Percentiles rank a stretch among this genome's conserved stretches.
phyloP scores from a whole-genome alignment of 768 basidiomycete genomes.

The Termitomyces sp. region DNA sequence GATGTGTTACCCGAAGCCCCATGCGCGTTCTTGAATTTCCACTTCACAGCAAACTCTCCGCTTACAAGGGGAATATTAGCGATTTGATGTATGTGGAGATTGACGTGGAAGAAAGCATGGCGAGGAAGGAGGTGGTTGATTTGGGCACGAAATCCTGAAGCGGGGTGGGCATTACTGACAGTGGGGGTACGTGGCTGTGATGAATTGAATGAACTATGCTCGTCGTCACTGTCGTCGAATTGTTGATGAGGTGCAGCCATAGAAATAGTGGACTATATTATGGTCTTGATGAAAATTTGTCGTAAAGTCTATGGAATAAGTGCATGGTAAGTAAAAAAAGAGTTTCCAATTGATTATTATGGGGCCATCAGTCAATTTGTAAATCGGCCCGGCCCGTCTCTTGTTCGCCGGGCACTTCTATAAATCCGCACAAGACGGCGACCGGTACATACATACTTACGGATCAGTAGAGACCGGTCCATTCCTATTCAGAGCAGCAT shows the following conservation, averaged over 20 bases:
- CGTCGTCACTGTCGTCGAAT: slow-evolving; percentile 6
- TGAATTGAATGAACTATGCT: slow-evolving; percentile 6
- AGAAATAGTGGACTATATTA: background rate
- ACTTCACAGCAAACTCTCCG: slow-evolving; percentile 64
- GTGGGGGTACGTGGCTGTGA: slow-evolving; percentile 7
- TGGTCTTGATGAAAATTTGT: background rate
- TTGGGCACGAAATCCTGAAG: slow-evolving; percentile 44
- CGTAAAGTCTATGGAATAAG: background rate
- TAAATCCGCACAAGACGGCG: too few species aligned
- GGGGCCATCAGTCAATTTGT: background rate
- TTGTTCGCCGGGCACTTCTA: background rate
- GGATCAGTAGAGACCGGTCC: too few species aligned
- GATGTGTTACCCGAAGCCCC: slow-evolving; percentile 26
- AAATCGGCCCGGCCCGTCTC: background rate
- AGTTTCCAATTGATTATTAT: background rate
- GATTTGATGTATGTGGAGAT: slow-evolving; percentile 59
- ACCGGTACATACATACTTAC: too few species aligned
- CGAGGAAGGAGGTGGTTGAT: slow-evolving; percentile 55
- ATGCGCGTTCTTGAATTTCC: slow-evolving; percentile 63
- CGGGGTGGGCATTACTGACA: background rate
- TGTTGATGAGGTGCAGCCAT: slow-evolving; percentile 7
- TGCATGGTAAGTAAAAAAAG: background rate
- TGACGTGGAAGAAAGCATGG: slow-evolving; percentile 62
- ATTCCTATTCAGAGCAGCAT: too few species aligned
- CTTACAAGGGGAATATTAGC: slow-evolving; percentile 65